Base-by-base conservation (phyloP, 2,329 filamentous ascomycete genomes). In the Penicillium sp. region DNA sequence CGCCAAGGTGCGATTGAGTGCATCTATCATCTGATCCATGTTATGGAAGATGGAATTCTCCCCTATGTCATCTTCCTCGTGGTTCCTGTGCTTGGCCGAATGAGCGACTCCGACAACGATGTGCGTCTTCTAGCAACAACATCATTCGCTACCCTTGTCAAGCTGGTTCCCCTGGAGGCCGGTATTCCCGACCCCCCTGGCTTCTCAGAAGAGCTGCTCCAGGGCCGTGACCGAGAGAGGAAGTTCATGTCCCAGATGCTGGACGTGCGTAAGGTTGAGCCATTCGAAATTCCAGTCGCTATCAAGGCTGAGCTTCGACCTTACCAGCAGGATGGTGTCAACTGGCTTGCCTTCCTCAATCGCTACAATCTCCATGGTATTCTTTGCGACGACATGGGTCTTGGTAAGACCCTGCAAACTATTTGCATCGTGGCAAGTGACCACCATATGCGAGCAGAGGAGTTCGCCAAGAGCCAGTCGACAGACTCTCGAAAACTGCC, bases 61-160 rank as follows among this genome's bases (percentile, higher is more conserved):
- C 94, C 95, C 3, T 99, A 99, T 70, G 94, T 99, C 62, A 97
- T 99, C 69, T 99, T 99, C 85, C 85, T 99, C 64, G 95, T 99
- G 58, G 95, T 97, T 13, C 94, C 94, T 15, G 94, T 99, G 4
- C 83, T 99, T 50, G 94, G 94, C 54, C 88, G 94, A 45, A 99
- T 99, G 94, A 97, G 94, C 71, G 94, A 99, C 73, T 96, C 93
- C 0, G 93, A 99, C 72, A 93, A 95, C 63, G 94, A 97, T 71
- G 90, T 99, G 54, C 89, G 94, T 54, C 83, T 97, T 7, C 89
- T 99, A 55, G 92, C 94, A 4, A 99, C 94, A 0, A 99, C 94
- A 0, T 95, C 94, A 1, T 99, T 99, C 71, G 94, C 94, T 2
- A 97, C 94, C 0, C 81, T 99, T 8, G 94, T 99, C 65, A 99